phyloP scores from a whole-genome alignment of 1,284 basidiomycete species.

The Microbotryum saponariae region DNA sequence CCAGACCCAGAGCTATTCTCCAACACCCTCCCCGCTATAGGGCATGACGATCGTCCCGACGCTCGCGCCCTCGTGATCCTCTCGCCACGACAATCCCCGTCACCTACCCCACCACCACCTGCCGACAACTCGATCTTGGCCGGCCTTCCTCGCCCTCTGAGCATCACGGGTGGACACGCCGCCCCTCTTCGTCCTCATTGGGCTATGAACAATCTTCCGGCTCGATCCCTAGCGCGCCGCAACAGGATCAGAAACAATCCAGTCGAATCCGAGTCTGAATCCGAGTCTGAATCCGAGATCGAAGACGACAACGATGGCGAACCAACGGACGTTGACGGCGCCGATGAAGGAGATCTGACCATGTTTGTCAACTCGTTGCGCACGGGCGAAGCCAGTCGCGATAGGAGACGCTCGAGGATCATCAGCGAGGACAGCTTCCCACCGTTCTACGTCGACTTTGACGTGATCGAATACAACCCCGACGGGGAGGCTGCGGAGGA shows the following conservation, averaged over 20 bases:
- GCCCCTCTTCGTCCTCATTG: too few species aligned
- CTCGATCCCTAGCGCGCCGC: too few species aligned
- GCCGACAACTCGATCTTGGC: not conserved
- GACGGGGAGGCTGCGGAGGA: too few species aligned
- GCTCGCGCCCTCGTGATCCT: not conserved
- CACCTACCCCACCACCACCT: not conserved
- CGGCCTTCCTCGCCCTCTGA: too few species aligned
- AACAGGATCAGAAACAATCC: too few species aligned
- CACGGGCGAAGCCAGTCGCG: not conserved
- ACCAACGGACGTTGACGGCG: not conserved
- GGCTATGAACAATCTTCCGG: too few species aligned
- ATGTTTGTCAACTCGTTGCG: not conserved
- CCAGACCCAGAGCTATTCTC: too few species aligned
- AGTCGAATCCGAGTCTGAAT: too few species aligned
- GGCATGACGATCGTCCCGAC: not conserved
- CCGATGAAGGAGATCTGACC: not conserved
- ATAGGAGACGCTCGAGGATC: not conserved
- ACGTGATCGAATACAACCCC: not conserved
- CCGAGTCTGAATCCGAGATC: too few species aligned
- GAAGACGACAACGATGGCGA: not conserved
- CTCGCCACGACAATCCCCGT: not conserved
- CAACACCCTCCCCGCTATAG: not conserved
- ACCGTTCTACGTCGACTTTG: not conserved
- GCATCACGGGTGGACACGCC: too few species aligned
- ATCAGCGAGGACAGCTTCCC: not conserved